Evolutionary conservation across 148 eudicot species (phyloP).

Genomic region (Simmondsia chinensis): DNA sequence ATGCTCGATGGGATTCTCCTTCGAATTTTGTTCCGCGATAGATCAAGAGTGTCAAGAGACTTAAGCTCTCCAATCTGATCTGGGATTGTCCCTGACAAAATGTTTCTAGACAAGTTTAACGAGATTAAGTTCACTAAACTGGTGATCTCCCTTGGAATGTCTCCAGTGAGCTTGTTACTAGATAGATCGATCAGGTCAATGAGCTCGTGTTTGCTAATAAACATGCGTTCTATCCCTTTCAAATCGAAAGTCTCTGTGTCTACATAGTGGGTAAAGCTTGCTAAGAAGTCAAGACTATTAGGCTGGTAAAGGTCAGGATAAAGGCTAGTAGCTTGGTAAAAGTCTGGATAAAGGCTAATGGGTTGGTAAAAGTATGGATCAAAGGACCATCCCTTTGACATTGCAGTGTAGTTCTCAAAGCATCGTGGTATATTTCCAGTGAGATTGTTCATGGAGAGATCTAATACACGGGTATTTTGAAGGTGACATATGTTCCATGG

Average conservation of each 20-base stretch:
- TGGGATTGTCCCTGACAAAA: constrained; percentile 32
- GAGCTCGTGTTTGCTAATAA: constrained; percentile 24
- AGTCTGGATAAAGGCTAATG: background rate
- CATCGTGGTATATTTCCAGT: constrained; percentile 23
- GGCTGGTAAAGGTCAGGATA: too few relatives aligned
- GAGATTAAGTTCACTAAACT: constrained; percentile 16
- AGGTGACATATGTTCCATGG: constrained; percentile 12
- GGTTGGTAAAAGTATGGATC: background rate
- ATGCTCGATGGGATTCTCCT: constrained; percentile 41
- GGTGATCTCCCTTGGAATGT: constrained; percentile 26
- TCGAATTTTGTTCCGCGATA: constrained; percentile 31
- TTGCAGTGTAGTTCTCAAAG: constrained; percentile 17
- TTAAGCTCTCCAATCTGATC: constrained; percentile 20
- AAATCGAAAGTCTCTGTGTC: constrained; percentile 25
- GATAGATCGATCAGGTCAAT: constrained; percentile 41
- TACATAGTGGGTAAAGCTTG: constrained; percentile 17
- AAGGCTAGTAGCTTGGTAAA: too few relatives aligned
- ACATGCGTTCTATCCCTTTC: constrained; percentile 17
- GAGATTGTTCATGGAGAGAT: constrained; percentile 27
- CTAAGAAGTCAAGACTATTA: too few relatives aligned
- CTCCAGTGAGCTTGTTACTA: constrained; percentile 22
- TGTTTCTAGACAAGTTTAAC: constrained; percentile 37
- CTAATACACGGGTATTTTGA: constrained; percentile 27
- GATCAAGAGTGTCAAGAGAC: constrained; percentile 23
- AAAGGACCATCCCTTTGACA: background rate